Base-by-base conservation (phyloP, 805 yeast genomes). In the Starmerella geochares region DNA sequence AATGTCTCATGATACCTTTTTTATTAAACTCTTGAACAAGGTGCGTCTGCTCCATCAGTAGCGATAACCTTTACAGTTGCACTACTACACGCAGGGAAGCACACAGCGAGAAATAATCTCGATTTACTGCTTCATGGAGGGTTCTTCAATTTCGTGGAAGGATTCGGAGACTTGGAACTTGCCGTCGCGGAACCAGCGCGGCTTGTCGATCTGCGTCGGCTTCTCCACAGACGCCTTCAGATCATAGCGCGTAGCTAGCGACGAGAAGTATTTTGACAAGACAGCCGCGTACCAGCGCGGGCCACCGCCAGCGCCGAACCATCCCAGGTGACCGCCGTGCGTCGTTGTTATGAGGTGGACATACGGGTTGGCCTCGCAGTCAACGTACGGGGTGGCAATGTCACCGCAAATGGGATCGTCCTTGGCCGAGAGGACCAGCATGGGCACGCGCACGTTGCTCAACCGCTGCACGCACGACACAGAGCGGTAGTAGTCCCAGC, bases 281-380 rank as follows among this genome's bases (percentile, higher is more conserved):
- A 81, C 81, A 7, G 69, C 67, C 3, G 76, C 65, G 56, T 73
- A 77, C 94, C 94, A 86, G 58, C 86, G 75, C 37, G 71, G 69
- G 4, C 28, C 23, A 20, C 10, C 19, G 23, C 83, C 82, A 23
- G 72, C 67, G 43, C 70, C 71, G 53, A 78, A 85, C 81, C 82
- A 85, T n/a, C 85, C 92, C 48, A 85, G 71, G 65, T 85, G 95
- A 1, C 94, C 94, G 6, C 95, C 95, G 47, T 75, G 70, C 37
- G 74, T 71, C 6, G 88, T 81, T 51, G 78, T 74, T 4, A 79
- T 70, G 59, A 81, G 56, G 39, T 75, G 66, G 29, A 78, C 65
- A 60, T 74, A 77, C 1, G 94, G 92, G 60, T 83, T 83, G 27
- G 61, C 55, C 35, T 60, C 54, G 19, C 76, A 71, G 52, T 79